These are phyloP conservation scores for Capillidium heterosporum DNA, from an alignment of 371 early-diverging fungal genomes.

Conservation along the genomic window DNA sequence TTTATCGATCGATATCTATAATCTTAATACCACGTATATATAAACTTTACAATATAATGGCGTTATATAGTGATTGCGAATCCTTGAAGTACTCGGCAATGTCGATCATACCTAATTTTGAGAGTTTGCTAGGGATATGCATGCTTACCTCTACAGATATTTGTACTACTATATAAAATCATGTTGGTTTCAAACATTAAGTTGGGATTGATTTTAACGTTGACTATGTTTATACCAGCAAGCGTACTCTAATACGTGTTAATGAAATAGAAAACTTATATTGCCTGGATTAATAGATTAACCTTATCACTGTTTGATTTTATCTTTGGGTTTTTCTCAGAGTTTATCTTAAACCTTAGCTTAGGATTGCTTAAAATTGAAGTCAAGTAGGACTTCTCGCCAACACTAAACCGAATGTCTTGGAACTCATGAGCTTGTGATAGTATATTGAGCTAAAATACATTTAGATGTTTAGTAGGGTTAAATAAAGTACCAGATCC, in stretches of 20 bases:
- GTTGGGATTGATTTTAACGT: constrained; percentile 1
- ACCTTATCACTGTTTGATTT: constrained; percentile 1
- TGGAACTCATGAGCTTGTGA: constrained; percentile 23
- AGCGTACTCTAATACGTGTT: background rate
- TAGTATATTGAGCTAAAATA: constrained; percentile 18
- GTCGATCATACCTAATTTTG: background rate
- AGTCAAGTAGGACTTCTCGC: constrained; percentile 26
- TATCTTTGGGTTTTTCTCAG: background rate
- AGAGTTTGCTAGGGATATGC: background rate
- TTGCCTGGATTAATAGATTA: constrained; percentile 1
- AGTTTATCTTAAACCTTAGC: background rate
- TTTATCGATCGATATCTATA: background rate
- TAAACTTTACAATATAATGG: background rate
- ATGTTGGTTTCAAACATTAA: background rate
- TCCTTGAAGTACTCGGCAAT: background rate
- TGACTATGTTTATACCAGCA: background rate
- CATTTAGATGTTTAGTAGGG: background rate
- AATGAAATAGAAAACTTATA: background rate
- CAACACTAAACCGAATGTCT: constrained; percentile 16
- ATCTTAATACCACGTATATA: background rate
- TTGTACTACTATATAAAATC: background rate
- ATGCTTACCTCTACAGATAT: background rate
- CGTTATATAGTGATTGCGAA: background rate
- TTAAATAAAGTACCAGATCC: constrained; percentile 14
- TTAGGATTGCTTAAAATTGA: constrained; percentile 14